These are phyloP conservation scores for Globisporangium iwayamae DNA, from an alignment of 352 stramenopile species.

Conservation along the genomic window DNA sequence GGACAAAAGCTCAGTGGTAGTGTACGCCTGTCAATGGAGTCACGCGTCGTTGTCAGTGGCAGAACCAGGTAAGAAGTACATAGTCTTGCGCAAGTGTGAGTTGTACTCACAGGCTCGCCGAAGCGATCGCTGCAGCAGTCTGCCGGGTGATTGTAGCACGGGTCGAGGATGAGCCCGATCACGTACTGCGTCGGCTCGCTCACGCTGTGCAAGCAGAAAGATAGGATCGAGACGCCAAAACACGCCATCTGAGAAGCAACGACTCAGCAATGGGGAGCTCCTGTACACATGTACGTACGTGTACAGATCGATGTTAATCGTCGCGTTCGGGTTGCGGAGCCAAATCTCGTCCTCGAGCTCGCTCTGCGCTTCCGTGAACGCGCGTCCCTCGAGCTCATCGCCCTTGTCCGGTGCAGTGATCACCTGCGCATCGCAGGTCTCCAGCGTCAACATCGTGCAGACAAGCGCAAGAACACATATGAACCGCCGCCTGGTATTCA, in stretches of 20 bases:
- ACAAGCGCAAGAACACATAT: not conserved
- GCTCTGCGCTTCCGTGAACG: constrained; percentile 41
- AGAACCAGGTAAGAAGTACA: not conserved
- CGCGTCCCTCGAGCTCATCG: constrained; percentile 58
- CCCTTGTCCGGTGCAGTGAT: constrained; percentile 69
- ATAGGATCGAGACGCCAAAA: not conserved
- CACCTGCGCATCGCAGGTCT: constrained; percentile 27
- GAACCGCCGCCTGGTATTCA: not conserved
- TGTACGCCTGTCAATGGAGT: constrained; percentile 34
- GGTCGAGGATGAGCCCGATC: constrained; percentile 81
- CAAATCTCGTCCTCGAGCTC: constrained; percentile 38
- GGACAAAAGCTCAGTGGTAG: constrained; percentile 23
- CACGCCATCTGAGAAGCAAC: not conserved
- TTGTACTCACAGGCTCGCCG: constrained; percentile 52
- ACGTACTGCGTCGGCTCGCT: constrained; percentile 55
- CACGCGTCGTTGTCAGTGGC: not conserved
- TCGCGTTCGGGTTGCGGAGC: constrained; percentile 30
- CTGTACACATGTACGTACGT: constrained; percentile 23
- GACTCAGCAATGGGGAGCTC: not conserved
- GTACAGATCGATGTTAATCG: constrained; percentile 71
- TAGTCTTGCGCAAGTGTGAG: not conserved
- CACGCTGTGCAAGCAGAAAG: constrained; percentile 26
- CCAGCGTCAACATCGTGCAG: not conserved
- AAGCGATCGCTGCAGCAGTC: constrained; percentile 83
- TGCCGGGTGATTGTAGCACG: constrained; percentile 46